Base-by-base conservation (phyloP, 208 protist genomes). In the Wallacemonas collosoma region DNA sequence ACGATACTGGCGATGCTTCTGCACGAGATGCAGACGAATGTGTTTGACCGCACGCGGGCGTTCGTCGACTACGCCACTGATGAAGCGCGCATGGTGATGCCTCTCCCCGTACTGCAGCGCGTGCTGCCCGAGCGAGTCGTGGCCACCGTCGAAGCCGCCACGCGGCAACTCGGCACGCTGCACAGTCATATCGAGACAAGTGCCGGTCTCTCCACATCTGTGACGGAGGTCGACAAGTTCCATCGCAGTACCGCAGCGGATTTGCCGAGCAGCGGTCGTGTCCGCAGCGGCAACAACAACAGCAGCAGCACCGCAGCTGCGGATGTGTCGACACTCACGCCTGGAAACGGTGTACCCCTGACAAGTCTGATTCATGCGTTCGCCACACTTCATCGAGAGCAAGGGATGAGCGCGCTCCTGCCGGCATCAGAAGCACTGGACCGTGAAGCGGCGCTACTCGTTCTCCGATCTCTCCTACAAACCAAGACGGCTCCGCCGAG, bases 61-160 rank as follows among this genome's bases (percentile, higher is more conserved):
- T 88, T 91, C 68, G 71, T 71, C 57, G 72, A 86, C 44, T 93
- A 95, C 75, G 69, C 54, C 17, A 88, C 75, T 9, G 83, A 95
- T 55, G 84, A 90, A 35, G 43, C 76, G 45, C 4, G 7, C 60
- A 82, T 89, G 63, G 39, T 38, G 51, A 68, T 77, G 56, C 55
- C 81, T 14, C 15, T 87, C 48, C 51, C 64, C 2, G 50, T 60
- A 15, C 61, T 84, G 5, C 71, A 78, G 17, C 39, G 67, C 9
- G 26, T 72, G 7, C 75, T 91, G 40, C 61, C 80, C 3, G 75
- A 87, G 44, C 68, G 38, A 47, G 73, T 91, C 44, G 62, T 82
- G 12, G 78, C 82, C 11, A 67, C 70, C 14, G 73, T 91, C 67
- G 61, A 81, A 57, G 70, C 53, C 36, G 71, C 69, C 14, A 67